Conservation (phyloP, 371 early-diverging fungal genomes). For the Saksenaea oblongispora region DNA sequence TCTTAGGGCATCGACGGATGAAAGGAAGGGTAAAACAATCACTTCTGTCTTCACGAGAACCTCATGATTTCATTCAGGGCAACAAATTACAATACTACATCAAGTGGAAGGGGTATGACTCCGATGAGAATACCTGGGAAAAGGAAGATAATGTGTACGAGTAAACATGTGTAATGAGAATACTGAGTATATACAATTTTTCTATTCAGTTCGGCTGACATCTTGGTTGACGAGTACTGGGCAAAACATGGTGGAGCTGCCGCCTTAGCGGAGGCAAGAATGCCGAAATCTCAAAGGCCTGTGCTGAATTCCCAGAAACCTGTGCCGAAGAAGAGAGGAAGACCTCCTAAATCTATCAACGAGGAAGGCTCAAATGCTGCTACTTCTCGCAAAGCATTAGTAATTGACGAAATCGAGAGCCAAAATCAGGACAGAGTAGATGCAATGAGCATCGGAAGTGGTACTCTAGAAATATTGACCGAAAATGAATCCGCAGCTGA, state of each 20-base stretch:
- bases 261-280: not conserved
- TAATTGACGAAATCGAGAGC: too few relatives aligned
- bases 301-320: not conserved
- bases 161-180: not conserved
- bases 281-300: not conserved
- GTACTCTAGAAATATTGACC: too few relatives aligned
- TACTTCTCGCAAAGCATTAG: not conserved
- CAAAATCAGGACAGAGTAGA: too few relatives aligned
- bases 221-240: not conserved
- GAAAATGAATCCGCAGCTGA: too few relatives aligned
- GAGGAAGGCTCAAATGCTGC: not conserved
- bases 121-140: slow-evolving; percentile 22
- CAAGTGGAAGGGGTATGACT: slow-evolving; percentile 19
- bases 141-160: slow-evolving; percentile 10
- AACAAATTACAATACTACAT: slow-evolving; percentile 9
- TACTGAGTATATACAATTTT: not conserved
- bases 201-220: not conserved
- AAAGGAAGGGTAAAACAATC: not conserved
- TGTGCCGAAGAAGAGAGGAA: not conserved
- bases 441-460: too few relatives aligned
- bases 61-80: not conserved
- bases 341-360: not conserved
- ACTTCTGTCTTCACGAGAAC: not conserved
- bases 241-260: not conserved
- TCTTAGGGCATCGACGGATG: slow-evolving; percentile 2